phyloP scores from a whole-genome alignment of 1,284 basidiomycete genomes.

The Phellopilus nigrolimitatus region DNA sequence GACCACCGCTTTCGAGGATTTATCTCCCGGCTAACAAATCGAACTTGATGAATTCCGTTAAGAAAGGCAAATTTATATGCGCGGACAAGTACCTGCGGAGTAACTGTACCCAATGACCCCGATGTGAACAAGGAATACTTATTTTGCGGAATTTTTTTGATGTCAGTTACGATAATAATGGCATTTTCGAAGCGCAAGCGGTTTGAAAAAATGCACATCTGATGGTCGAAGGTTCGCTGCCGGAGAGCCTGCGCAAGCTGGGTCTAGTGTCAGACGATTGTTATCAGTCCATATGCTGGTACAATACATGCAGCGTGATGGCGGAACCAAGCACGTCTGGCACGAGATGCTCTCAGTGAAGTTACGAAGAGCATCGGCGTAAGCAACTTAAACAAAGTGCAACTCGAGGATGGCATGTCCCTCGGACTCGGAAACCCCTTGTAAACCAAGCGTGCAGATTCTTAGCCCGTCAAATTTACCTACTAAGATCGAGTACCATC shows the following conservation, averaged over 20 bases:
- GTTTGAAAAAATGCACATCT: too few relatives aligned
- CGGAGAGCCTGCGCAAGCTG: constrained; percentile 55
- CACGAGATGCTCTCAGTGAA: constrained; percentile 66
- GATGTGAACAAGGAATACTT: too few relatives aligned
- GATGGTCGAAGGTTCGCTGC: constrained; percentile 48
- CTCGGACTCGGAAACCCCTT: constrained; percentile 58
- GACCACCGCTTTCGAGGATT: too few relatives aligned
- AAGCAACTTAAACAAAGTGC: constrained; percentile 70
- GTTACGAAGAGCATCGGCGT: constrained; percentile 79
- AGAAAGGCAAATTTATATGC: too few relatives aligned
- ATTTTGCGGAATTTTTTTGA: too few relatives aligned
- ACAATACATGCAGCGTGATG: constrained; percentile 29
- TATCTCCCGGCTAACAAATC: too few relatives aligned
- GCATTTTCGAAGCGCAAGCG: too few relatives aligned
- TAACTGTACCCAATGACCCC: too few relatives aligned
- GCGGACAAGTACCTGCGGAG: too few relatives aligned
- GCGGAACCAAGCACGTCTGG: constrained; percentile 58
- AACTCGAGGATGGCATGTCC: constrained; percentile 60
- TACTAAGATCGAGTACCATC: constrained; percentile 77
- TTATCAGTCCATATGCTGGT: constrained; percentile 71
- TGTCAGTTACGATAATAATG: too few relatives aligned
- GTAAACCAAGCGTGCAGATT: constrained; percentile 83
- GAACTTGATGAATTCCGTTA: too few relatives aligned
- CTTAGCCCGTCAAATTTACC: too few relatives aligned
- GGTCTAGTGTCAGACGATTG: constrained; percentile 67